These are phyloP conservation scores for Leishmania arabica DNA, from an alignment of 208 protist genomes.

Conservation along the genomic window DNA sequence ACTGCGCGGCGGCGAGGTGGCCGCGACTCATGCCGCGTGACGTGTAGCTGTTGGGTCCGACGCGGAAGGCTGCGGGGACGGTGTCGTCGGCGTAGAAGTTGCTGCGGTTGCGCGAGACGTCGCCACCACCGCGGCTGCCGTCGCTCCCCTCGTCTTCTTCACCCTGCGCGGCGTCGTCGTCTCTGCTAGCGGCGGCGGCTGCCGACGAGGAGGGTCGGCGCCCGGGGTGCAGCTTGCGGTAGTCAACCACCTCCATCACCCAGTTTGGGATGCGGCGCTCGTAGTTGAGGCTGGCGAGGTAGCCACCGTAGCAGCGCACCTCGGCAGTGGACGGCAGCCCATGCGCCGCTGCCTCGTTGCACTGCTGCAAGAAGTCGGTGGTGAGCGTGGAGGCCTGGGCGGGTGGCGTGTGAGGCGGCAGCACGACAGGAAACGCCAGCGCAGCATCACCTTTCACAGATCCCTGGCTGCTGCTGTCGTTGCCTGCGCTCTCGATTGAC, in stretches of 20 bases:
- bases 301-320: conserved; percentile 73
- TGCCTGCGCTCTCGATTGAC: not conserved
- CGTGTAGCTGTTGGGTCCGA: conserved; percentile 54
- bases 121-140: not conserved
- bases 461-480: not conserved
- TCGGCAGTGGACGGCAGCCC: conserved; percentile 56
- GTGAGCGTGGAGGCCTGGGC: conserved; percentile 10
- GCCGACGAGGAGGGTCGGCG: not conserved
- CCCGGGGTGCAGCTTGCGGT: conserved; percentile 14
- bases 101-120: conserved; percentile 44
- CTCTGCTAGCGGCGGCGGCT: not conserved
- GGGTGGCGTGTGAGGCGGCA: conserved; percentile 31
- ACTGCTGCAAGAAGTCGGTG: conserved; percentile 34
- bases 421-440: conserved; percentile 29
- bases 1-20: conserved; percentile 83
- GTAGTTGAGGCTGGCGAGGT: conserved; percentile 80
- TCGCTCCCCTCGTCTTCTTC: conserved; percentile 20
- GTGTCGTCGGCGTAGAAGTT: conserved; percentile 72
- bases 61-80: conserved; percentile 67
- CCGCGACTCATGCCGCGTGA: conserved; percentile 69
- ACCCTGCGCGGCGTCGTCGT: conserved; percentile 16
- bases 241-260: conserved; percentile 72
- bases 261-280: conserved; percentile 81
- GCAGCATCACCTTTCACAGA: not conserved
- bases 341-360: conserved; percentile 32